phyloP scores from a whole-genome alignment of 139 green algal species.

The Spirogloea muscicola region DNA sequence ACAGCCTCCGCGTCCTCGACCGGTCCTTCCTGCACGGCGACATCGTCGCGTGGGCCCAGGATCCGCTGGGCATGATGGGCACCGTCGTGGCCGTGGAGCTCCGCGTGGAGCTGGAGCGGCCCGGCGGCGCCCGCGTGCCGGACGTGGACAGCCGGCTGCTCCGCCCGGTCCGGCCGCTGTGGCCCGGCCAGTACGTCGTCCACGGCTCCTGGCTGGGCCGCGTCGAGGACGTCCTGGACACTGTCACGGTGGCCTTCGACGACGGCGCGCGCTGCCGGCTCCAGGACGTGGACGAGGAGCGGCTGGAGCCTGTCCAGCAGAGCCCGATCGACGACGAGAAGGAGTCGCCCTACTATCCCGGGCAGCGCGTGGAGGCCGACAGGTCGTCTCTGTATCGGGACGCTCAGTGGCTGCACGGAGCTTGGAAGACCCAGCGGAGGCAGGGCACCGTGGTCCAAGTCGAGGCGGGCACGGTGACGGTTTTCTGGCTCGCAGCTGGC shows the following conservation, averaged over 20 bases:
- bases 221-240: slow-evolving; percentile 32
- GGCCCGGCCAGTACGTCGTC: slow-evolving; percentile 41
- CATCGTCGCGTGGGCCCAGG: slow-evolving; percentile 38
- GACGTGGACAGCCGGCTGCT: slow-evolving; percentile 23
- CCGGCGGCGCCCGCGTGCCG: neutral
- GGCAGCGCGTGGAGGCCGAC: slow-evolving; percentile 25
- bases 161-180: slow-evolving; percentile 3
- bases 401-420: slow-evolving; percentile 39
- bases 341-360: slow-evolving; percentile 37
- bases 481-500: slow-evolving; percentile 27
- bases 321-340: slow-evolving; percentile 28
- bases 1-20: slow-evolving; percentile 44
- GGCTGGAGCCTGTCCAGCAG: slow-evolving; percentile 12
- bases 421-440: slow-evolving; percentile 17
- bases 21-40: slow-evolving; percentile 49
- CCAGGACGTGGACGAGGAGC: slow-evolving; percentile 9
- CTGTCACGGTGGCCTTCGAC: slow-evolving; percentile 42
- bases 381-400: slow-evolving; percentile 13
- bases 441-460: slow-evolving; percentile 36
- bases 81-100: slow-evolving; percentile 40
- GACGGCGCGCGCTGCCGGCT: slow-evolving; percentile 36
- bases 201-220: slow-evolving; percentile 41
- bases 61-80: slow-evolving; percentile 50
- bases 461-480: slow-evolving; percentile 24
- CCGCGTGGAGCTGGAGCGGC: slow-evolving; percentile 25